phyloP scores from a whole-genome alignment of 768 basidiomycete species.

The Serpula lacrymans region DNA sequence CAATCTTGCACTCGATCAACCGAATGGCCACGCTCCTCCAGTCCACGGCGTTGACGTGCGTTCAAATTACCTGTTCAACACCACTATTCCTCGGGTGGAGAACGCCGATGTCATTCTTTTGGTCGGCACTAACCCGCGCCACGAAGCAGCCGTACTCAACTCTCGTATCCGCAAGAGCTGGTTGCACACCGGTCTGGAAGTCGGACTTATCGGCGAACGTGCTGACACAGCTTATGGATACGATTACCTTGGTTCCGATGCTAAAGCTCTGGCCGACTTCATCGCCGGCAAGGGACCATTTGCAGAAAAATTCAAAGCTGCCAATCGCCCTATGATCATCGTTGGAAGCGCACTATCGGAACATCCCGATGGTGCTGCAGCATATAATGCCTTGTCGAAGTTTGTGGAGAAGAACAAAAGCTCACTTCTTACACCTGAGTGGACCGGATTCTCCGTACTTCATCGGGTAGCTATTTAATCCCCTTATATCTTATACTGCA shows the following conservation, averaged over 20 bases:
- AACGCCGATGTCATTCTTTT: constrained; percentile 90
- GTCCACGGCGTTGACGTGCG: constrained; percentile 85
- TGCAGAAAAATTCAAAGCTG: constrained; percentile 80
- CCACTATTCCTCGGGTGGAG: constrained; percentile 87
- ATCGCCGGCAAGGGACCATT: constrained; percentile 76
- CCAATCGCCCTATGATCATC: constrained; percentile 90
- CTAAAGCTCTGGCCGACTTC: constrained; percentile 75
- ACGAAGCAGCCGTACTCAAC: constrained; percentile 96
- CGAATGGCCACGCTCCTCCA: constrained; percentile 63
- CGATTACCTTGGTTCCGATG: constrained; percentile 79
- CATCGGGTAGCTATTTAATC: constrained; percentile 70
- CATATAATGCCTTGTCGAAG: constrained; percentile 72
- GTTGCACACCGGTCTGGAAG: constrained; percentile 81
- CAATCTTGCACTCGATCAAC: constrained; percentile 81
- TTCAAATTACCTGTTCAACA: constrained; percentile 95
- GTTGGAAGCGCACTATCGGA: constrained; percentile 86
- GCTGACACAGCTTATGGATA: constrained; percentile 93
- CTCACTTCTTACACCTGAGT: constrained; percentile 78
- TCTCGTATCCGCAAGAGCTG: constrained; percentile 95
- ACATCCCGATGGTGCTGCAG: constrained; percentile 77
- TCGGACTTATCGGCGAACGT: constrained; percentile 87
- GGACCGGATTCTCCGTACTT: constrained; percentile 93
- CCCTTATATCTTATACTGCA: constrained; percentile 1
- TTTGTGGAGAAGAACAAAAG: constrained; percentile 77
- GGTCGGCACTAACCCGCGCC: constrained; percentile 94